phyloP scores from a whole-genome alignment of 2,329 filamentous ascomycete species.

The Cercospora berteroae region DNA sequence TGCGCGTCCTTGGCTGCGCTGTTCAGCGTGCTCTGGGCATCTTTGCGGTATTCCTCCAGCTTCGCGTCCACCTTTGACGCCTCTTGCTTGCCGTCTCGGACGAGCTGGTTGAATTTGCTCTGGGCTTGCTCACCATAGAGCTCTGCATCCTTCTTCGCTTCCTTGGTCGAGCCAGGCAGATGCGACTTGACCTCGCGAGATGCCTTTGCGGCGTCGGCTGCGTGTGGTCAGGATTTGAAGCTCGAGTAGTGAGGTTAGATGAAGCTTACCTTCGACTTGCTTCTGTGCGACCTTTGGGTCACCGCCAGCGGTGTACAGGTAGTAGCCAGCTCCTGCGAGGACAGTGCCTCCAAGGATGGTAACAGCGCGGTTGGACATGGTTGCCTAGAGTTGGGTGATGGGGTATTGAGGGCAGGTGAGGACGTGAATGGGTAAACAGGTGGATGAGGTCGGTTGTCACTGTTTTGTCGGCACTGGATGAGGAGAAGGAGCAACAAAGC shows the following conservation, averaged over 20 bases:
- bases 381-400: constrained; percentile 10
- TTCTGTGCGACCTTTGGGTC: constrained; percentile 79
- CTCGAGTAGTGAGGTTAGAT: not conserved
- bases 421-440: not conserved
- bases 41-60: constrained; percentile 34
- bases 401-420: not conserved
- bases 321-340: constrained; percentile 73
- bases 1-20: constrained; percentile 56
- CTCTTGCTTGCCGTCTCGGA: constrained; percentile 60
- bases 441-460: not conserved
- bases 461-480: not conserved
- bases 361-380: constrained; percentile 28
- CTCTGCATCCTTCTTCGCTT: constrained; percentile 60
- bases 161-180: constrained; percentile 60
- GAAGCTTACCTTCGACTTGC: constrained; percentile 72
- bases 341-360: constrained; percentile 55
- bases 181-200: constrained; percentile 66
- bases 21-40: constrained; percentile 57
- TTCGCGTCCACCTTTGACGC: constrained; percentile 35
- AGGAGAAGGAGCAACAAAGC: constrained; percentile 5
- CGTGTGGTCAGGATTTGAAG: constrained; percentile 1
- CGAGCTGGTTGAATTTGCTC: constrained; percentile 58
- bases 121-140: constrained; percentile 50
- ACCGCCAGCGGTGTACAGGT: constrained; percentile 85
- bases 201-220: constrained; percentile 74